Evolutionary conservation across 2,329 filamentous ascomycete species (phyloP), one percentile per base, ranked within the genome.

Genomic region (Exophiala lecanii-corni): DNA sequence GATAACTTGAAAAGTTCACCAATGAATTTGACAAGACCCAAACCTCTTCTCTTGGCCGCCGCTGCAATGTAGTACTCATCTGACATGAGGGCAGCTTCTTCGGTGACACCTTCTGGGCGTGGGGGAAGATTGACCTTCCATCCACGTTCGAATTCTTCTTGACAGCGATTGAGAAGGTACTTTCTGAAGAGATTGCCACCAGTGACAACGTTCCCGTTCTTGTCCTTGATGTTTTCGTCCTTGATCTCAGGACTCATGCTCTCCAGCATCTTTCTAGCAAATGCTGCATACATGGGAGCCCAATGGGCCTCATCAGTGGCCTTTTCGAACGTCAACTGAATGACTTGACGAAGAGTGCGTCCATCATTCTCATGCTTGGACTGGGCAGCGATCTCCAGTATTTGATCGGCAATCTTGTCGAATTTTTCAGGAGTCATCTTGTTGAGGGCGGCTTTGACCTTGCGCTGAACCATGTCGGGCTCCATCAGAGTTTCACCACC

Each of bases 381-480:
- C 65, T 98, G 92, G 16, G 81, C 85, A 19, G 91, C 89, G 63
- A 98, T 98, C 41, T 81, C 76, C 20, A 98, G 77, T 50, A 98
- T 95, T 65, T 96, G 89, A 50, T 89, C 86, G 5, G 92, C 81
- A 56, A 98, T 95, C 71, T 84, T 89, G 63, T 95, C 89, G 59
- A 98, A 98, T 63, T 97, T 98, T 71, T 98, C 92, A 0, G 92
- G 92, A 0, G 92, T 97, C 92, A 98, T 97, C 84, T 98, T 98
- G 81, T 98, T 98, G 59, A 98, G 74, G 49, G 86, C 86, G 53
- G 89, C 85, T 82, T 98, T 98, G 64, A 98, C 92, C 82, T 98
- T 98, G 57, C 91, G 84, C 72, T 98, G 92, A 45, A 98, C 92
- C 74, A 92, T 81, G 58, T 91, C 87, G 17, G 92, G 91, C 54